These are phyloP conservation scores for Ephemerocybe angulata DNA, from an alignment of 768 basidiomycete genomes.

Conservation along the genomic window DNA sequence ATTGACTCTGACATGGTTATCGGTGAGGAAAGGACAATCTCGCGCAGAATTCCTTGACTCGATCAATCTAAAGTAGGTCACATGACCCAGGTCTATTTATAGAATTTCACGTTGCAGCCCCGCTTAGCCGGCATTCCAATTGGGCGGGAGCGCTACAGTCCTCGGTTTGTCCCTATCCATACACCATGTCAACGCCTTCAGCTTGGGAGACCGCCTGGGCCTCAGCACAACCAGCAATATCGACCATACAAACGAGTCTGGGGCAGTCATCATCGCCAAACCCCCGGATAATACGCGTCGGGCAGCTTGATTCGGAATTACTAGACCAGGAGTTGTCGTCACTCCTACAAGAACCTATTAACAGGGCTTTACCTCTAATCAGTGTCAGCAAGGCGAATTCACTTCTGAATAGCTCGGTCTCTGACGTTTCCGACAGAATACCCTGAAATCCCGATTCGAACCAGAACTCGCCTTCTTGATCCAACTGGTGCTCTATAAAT, in stretches of 20 bases:
- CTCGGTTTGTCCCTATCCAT: neutral
- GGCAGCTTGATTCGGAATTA: constrained; percentile 87
- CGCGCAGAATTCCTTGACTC: constrained; percentile 13
- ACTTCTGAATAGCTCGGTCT: neutral
- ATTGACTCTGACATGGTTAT: constrained; percentile 66
- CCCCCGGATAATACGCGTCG: constrained; percentile 70
- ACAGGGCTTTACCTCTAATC: constrained; percentile 62
- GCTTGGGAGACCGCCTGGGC: constrained; percentile 66
- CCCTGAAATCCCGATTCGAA: constrained; percentile 60
- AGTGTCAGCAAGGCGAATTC: constrained; percentile 44
- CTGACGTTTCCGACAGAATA: constrained; percentile 38
- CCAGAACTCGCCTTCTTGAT: constrained; percentile 72
- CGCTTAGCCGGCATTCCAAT: neutral
- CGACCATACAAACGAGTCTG: constrained; percentile 42
- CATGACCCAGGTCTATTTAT: constrained; percentile 11
- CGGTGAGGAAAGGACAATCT: constrained; percentile 12
- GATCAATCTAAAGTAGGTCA: constrained; percentile 15
- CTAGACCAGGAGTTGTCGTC: constrained; percentile 85
- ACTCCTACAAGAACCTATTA: constrained; percentile 78
- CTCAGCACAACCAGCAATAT: constrained; percentile 51
- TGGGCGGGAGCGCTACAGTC: neutral
- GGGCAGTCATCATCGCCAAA: constrained; percentile 24
- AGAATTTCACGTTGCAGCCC: constrained; percentile 16
- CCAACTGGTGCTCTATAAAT: constrained; percentile 70
- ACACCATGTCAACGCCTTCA: constrained; percentile 17